These are phyloP conservation scores for Filobasidium floriforme DNA, from an alignment of 768 basidiomycete species.

Conservation along the genomic window DNA sequence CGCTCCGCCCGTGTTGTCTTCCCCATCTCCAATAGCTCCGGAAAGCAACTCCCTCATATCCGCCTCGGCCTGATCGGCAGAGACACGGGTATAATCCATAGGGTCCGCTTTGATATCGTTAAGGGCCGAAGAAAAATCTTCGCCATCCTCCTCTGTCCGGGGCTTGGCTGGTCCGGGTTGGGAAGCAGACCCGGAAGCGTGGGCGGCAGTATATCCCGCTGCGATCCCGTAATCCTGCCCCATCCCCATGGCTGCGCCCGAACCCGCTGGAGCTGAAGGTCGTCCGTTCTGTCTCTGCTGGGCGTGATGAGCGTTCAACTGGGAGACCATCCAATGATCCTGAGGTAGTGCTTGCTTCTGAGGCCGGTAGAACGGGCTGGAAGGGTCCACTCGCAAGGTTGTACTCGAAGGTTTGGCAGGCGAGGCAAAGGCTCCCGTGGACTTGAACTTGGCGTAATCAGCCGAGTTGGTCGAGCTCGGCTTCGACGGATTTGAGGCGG, in stretches of 20 bases:
- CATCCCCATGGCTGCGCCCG: no score
- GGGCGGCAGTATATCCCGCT: not conserved
- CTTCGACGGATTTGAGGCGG: no score
- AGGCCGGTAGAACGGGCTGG: constrained; percentile 7
- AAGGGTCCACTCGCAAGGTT: not conserved
- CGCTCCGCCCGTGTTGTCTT: constrained; percentile 46
- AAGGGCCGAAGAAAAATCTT: constrained; percentile 24
- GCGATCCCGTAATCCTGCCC: no score
- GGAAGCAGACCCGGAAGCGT: not conserved
- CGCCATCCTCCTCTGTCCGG: constrained; percentile 11
- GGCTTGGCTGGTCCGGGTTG: not conserved
- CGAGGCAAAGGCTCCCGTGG: constrained; percentile 13
- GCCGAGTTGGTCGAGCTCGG: not conserved
- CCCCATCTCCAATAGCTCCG: constrained; percentile 55
- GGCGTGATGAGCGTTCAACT: not conserved
- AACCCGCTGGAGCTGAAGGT: not conserved
- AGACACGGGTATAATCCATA: constrained; percentile 31
- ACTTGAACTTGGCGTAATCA: constrained; percentile 7
- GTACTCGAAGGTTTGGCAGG: not conserved
- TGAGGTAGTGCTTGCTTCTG: not conserved
- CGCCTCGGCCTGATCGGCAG: constrained; percentile 61
- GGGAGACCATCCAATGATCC: constrained; percentile 8
- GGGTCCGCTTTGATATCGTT: constrained; percentile 26
- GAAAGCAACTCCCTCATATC: constrained; percentile 69
- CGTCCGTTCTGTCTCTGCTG: not conserved